Conservation (phyloP, 352 stramenopile species). For the Achlya hypogyna region DNA sequence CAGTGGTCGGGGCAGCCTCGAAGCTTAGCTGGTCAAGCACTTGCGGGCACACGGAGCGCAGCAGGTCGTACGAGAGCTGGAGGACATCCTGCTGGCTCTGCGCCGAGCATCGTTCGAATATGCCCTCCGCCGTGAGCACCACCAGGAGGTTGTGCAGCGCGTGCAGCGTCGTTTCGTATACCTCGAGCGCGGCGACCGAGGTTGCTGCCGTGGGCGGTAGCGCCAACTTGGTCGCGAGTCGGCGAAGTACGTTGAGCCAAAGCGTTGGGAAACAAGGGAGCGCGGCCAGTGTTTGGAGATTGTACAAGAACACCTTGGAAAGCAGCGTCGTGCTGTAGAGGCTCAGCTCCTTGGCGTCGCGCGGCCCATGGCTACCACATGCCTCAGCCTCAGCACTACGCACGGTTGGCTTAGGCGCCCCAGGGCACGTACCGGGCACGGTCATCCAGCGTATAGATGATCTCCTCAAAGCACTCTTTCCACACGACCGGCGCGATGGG, state of each 20-base stretch:
- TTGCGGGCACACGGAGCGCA: conserved; percentile 8
- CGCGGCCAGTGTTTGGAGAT: conserved; percentile 61
- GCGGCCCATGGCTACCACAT: conserved; percentile 1
- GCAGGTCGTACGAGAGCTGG: conserved; percentile 2
- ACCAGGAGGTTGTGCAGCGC: conserved; percentile 80
- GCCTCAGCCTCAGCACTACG: neutral
- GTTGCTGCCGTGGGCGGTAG: conserved; percentile 27
- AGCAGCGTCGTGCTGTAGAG: conserved; percentile 77
- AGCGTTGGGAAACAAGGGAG: conserved; percentile 53
- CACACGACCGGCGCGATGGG: conserved; percentile 63
- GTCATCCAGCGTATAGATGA: conserved; percentile 83
- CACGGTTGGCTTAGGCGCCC: neutral
- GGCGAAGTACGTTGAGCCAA: conserved; percentile 67
- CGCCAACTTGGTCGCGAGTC: conserved; percentile 62
- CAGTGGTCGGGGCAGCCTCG: neutral
- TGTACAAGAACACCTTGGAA: conserved; percentile 83
- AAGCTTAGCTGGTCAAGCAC: conserved; percentile 2
- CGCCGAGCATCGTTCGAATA: conserved; percentile 33
- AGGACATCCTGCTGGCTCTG: conserved; percentile 1
- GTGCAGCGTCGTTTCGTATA: conserved; percentile 80
- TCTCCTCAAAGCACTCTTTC: conserved; percentile 77
- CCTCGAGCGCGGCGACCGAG: conserved; percentile 31
- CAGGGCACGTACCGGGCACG: conserved; percentile 28
- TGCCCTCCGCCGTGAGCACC: conserved; percentile 67
- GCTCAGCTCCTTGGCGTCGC: conserved; percentile 46